Conservation (phyloP, 2,329 filamentous ascomycete genomes). For the Plenodomus lindquistii region DNA sequence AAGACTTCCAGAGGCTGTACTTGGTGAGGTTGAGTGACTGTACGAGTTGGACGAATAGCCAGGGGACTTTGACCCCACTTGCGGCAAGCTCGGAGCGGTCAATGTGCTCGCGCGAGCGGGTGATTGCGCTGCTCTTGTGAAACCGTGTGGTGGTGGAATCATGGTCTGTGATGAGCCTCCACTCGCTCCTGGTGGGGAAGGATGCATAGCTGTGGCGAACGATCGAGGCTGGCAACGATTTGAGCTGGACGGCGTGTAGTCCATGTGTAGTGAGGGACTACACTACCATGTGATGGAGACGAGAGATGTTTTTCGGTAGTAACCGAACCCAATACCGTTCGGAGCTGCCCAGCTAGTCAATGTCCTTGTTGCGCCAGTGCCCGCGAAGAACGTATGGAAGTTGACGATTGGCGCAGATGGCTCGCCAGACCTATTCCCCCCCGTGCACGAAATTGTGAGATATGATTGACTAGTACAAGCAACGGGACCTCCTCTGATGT, state of each 20-base stretch:
- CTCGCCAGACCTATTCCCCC: constrained; percentile 21
- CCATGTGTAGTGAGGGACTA: constrained; percentile 9
- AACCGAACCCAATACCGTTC: constrained; percentile 38
- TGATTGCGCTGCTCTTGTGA: constrained; percentile 26
- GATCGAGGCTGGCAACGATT: constrained; percentile 3
- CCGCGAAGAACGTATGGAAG: constrained; percentile 30
- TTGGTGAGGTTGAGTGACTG: constrained; percentile 42
- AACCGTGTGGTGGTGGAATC: constrained; percentile 40
- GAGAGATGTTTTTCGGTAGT: constrained; percentile 34
- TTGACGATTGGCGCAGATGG: constrained; percentile 26
- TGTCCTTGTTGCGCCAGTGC: constrained; percentile 16
- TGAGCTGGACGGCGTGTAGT: constrained; percentile 5
- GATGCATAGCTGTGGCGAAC: constrained; percentile 25
- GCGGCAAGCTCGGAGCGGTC: constrained; percentile 33
- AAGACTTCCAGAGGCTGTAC: constrained; percentile 37
- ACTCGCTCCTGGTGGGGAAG: constrained; percentile 39
- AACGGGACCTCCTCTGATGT: constrained; percentile 30
- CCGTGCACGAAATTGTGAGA: constrained; percentile 9
- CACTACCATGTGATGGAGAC: constrained; percentile 28
- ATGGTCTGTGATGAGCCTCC: constrained; percentile 38
- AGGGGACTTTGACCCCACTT: constrained; percentile 36
- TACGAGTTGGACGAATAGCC: constrained; percentile 37
- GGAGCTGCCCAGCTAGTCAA: constrained; percentile 31
- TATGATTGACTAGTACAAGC: constrained; percentile 18
- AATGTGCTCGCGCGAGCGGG: constrained; percentile 30